phyloP scores from a whole-genome alignment of 306 rosid genomes.

The Clitoria ternatea region DNA sequence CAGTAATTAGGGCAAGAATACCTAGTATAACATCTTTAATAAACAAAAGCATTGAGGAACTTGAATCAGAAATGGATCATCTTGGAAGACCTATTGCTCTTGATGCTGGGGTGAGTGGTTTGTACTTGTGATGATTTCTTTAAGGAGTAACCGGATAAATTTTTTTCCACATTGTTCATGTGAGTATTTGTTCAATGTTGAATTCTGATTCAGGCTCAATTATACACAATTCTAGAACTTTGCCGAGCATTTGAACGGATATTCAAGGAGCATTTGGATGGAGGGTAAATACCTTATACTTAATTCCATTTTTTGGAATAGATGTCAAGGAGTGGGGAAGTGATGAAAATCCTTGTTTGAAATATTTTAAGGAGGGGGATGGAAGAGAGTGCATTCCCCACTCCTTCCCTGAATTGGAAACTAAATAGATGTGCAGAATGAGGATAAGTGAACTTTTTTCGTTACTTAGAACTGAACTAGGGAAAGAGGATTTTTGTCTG shows the following conservation, averaged over 20 bases:
- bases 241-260: conserved; percentile 95
- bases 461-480: not conserved
- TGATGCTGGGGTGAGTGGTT: conserved; percentile 92
- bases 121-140: conserved; percentile 1
- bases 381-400: not conserved
- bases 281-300: conserved; percentile 59
- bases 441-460: not conserved
- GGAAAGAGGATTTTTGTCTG: not conserved
- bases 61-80: conserved; percentile 88
- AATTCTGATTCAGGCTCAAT: conserved; percentile 65
- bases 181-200: conserved; percentile 9
- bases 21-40: conserved; percentile 85
- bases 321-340: not conserved
- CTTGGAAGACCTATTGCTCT: conserved; percentile 90
- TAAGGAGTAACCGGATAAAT: not conserved
- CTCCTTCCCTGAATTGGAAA: not conserved
- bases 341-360: not conserved
- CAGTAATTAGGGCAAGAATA: conserved; percentile 79
- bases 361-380: not conserved
- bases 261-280: conserved; percentile 98
- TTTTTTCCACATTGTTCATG: not conserved
- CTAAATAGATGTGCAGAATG: not conserved
- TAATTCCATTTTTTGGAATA: not conserved
- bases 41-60: conserved; percentile 89
- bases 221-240: conserved; percentile 85